phyloP scores from a whole-genome alignment of 345 rosid species.

The Nasturtium officinale region DNA sequence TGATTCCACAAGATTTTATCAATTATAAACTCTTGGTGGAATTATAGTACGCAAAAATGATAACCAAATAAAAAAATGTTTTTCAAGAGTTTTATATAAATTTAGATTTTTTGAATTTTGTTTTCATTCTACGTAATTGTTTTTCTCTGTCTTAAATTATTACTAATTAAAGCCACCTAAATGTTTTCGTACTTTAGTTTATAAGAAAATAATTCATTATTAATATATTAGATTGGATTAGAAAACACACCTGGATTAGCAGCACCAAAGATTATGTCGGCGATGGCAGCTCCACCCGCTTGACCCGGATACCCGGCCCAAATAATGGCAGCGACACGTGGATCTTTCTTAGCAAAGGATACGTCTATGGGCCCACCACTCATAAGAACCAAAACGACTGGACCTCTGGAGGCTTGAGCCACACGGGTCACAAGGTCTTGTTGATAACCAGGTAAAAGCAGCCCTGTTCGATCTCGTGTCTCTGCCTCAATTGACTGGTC shows the following conservation, averaged over 20 bases:
- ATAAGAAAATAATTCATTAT: not conserved
- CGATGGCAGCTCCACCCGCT: conserved; percentile 90
- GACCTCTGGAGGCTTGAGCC: conserved; percentile 74
- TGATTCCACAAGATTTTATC: no score
- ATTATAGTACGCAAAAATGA: no score
- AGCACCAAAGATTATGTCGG: conserved; percentile 73
- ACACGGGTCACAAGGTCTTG: conserved; percentile 75
- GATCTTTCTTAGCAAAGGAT: conserved; percentile 78
- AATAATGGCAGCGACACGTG: conserved; percentile 69
- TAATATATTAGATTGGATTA: not conserved
- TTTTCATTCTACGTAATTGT: no score
- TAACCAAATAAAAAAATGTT: not conserved
- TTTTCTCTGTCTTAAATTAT: not conserved
- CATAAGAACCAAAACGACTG: conserved; percentile 69
- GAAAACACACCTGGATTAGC: conserved; percentile 64
- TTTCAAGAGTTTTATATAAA: no score
- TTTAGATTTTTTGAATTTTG: no score
- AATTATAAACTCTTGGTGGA: not conserved
- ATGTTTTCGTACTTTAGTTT: not conserved
- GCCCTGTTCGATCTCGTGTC: conserved; percentile 61
- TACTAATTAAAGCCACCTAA: not conserved
- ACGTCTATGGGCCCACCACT: conserved; percentile 87
- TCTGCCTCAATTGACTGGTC: conserved; percentile 92
- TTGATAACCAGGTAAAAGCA: conserved; percentile 75
- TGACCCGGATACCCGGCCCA: conserved; percentile 99